Conservation (phyloP, 352 stramenopile genomes). For the Pythium biforme region DNA sequence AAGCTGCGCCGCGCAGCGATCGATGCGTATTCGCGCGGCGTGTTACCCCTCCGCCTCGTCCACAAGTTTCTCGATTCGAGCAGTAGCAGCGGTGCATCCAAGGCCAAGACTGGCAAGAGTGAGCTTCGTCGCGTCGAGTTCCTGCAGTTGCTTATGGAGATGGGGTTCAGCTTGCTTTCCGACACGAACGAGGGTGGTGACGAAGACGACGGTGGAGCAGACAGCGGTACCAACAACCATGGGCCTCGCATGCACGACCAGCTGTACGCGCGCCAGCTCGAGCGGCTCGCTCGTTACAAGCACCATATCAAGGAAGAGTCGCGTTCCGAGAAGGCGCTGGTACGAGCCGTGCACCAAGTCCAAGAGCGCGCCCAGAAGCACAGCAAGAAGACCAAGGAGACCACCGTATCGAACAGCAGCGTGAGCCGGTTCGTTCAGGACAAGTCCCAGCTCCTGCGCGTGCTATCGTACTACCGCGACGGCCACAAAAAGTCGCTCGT, state of each 20-base stretch:
- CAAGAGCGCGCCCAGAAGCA: conserved; percentile 27
- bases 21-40: conserved; percentile 63
- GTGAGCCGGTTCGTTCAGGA: conserved; percentile 53
- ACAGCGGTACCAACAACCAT: neutral
- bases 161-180: conserved; percentile 84
- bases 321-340: conserved; percentile 55
- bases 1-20: conserved; percentile 77
- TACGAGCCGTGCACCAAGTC: conserved; percentile 37
- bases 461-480: conserved; percentile 92
- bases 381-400: conserved; percentile 16
- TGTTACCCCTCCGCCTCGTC: conserved; percentile 69
- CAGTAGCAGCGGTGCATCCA: conserved; percentile 17
- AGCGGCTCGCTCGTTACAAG: conserved; percentile 64
- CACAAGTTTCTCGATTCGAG: conserved; percentile 62
- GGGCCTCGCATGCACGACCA: conserved; percentile 64
- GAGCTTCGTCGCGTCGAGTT: conserved; percentile 87
- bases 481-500: conserved; percentile 94
- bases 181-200: conserved; percentile 35
- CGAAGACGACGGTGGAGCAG: conserved; percentile 11
- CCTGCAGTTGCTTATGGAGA: conserved; percentile 91
- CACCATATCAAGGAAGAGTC: conserved; percentile 51
- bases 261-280: conserved; percentile 80
- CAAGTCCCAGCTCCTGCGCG: conserved; percentile 83
- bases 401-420: conserved; percentile 8
- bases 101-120: conserved; percentile 23